These are phyloP conservation scores for Pleurotus sapidus DNA, from an alignment of 768 basidiomycete species.

Conservation along the genomic window DNA sequence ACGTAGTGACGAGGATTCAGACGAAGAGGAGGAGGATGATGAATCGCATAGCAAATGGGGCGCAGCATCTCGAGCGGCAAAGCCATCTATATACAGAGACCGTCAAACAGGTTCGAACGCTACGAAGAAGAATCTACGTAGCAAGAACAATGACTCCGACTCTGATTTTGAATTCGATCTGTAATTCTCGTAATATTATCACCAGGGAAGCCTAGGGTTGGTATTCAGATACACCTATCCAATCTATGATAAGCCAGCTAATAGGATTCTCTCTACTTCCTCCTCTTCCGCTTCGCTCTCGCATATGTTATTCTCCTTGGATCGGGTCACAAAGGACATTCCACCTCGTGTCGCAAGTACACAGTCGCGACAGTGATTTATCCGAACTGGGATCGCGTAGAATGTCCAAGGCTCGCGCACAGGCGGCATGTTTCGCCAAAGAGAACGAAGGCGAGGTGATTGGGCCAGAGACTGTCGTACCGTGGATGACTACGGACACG, in stretches of 20 bases:
- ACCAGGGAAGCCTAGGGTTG: too few species aligned
- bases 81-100: not conserved
- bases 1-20: not conserved
- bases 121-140: slow-evolving; percentile 2
- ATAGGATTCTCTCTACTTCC: slow-evolving; percentile 9
- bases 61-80: not conserved
- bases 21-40: slow-evolving; percentile 1
- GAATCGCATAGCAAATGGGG: slow-evolving; percentile 4
- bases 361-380: slow-evolving; percentile 37
- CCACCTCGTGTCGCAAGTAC: slow-evolving; percentile 28
- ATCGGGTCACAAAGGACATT: slow-evolving; percentile 12
- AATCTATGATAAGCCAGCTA: not conserved
- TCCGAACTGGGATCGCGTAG: slow-evolving; percentile 46
- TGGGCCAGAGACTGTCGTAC: slow-evolving; percentile 52
- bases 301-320: slow-evolving; percentile 12
- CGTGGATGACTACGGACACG: slow-evolving; percentile 60
- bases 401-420: slow-evolving; percentile 56
- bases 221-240: too few species aligned
- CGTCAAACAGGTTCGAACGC: not conserved
- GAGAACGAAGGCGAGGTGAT: slow-evolving; percentile 53
- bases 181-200: not conserved
- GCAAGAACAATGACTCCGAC: slow-evolving; percentile 1
- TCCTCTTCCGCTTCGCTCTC: slow-evolving; percentile 6
- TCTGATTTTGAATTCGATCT: slow-evolving; percentile 6
- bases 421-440: slow-evolving; percentile 66